A percentile compares a stretch with the other conserved stretches of the same genome.
phyloP scores from a whole-genome alignment of 1,284 basidiomycete species.

The Cryptococcus wingfieldii region DNA sequence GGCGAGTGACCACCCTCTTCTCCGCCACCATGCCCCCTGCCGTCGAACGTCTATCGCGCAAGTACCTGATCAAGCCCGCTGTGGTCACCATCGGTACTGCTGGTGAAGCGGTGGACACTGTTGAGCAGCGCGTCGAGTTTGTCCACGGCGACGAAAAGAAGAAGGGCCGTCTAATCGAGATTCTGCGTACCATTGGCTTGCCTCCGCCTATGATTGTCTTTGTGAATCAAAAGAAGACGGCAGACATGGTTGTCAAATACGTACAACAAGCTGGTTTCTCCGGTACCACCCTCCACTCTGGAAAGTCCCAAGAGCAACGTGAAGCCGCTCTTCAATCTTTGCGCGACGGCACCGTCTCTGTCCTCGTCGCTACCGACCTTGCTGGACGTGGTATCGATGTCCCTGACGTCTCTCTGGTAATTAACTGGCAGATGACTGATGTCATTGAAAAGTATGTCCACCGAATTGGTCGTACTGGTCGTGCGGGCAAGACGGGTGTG shows the following conservation, averaged over 20 bases:
- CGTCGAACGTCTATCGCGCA: conserved; percentile 88
- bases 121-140: conserved; percentile 95
- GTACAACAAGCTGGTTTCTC: conserved; percentile 76
- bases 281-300: conserved; percentile 86
- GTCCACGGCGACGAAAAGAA: conserved; percentile 88
- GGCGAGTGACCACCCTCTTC: conserved; percentile 86
- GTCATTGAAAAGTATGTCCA: conserved; percentile 90
- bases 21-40: conserved; percentile 97
- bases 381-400: conserved; percentile 99
- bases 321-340: conserved; percentile 84
- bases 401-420: conserved; percentile 75
- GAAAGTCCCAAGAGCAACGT: conserved; percentile 94
- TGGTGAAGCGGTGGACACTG: conserved; percentile 94
- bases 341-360: conserved; percentile 74
- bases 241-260: conserved; percentile 92
- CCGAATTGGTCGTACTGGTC: conserved; percentile 92
- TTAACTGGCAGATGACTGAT: conserved; percentile 96
- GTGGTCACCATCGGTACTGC: conserved; percentile 97
- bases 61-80: conserved; percentile 87
- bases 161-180: conserved; percentile 74
- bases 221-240: conserved; percentile 98
- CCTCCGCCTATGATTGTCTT: conserved; percentile 95
- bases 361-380: conserved; percentile 93
- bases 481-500: conserved; percentile 88
- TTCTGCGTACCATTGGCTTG: conserved; percentile 78